Conservation (phyloP, 495 filamentous ascomycete species). For the Eremomyces bilateralis region DNA sequence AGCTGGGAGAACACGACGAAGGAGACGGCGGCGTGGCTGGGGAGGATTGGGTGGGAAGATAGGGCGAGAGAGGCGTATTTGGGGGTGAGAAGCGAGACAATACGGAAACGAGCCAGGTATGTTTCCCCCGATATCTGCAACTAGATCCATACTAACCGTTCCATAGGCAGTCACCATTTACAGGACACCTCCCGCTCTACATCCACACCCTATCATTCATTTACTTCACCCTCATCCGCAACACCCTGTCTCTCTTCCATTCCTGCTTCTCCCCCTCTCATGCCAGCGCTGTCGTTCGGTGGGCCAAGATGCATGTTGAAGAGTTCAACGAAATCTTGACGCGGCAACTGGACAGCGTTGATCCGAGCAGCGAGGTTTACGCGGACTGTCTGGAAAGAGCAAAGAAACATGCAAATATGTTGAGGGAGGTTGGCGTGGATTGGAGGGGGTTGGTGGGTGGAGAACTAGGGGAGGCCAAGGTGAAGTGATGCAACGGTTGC, state of each 20-base stretch:
- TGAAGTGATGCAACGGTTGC: too few species aligned
- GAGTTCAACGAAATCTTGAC: constrained; percentile 66
- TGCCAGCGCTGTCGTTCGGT: constrained; percentile 83
- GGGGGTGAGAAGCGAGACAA: constrained; percentile 47
- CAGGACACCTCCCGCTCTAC: constrained; percentile 75
- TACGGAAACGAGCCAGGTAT: constrained; percentile 64
- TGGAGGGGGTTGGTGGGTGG: constrained; percentile 49
- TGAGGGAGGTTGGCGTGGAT: constrained; percentile 75
- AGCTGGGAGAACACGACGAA: constrained; percentile 49
- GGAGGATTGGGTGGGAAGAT: constrained; percentile 71
- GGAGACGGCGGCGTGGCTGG: constrained; percentile 59
- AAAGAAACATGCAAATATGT: constrained; percentile 52
- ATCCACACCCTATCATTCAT: constrained; percentile 92
- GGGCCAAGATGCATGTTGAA: constrained; percentile 84
- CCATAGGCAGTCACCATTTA: constrained; percentile 69
- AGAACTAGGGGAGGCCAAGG: constrained; percentile 6
- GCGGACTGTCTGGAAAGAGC: constrained; percentile 66
- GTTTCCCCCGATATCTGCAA: constrained; percentile 10
- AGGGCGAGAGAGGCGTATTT: constrained; percentile 74
- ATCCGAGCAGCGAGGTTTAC: constrained; percentile 47
- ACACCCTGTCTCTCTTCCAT: constrained; percentile 75
- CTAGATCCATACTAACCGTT: constrained; percentile 14
- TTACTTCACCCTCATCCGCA: constrained; percentile 83
- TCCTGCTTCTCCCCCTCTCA: constrained; percentile 67
- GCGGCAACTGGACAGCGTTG: constrained; percentile 64